phyloP scores from a whole-genome alignment of 2,329 filamentous ascomycete genomes.

The Dactylonectria estremocensis region DNA sequence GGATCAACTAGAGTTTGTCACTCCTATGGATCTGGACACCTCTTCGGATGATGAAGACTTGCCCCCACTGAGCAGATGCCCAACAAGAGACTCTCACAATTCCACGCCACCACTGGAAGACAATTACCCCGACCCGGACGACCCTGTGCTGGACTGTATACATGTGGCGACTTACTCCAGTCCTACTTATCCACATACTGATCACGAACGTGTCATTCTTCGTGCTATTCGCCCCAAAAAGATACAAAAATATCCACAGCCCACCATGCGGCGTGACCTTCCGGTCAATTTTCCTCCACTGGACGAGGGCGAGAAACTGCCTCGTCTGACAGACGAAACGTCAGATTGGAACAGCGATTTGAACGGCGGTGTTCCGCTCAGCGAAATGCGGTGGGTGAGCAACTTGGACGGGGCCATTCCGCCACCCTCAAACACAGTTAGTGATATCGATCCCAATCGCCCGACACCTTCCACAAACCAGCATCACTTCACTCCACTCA shows the following conservation, averaged over 20 bases:
- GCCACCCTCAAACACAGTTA: not conserved
- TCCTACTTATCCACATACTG: too few relatives aligned
- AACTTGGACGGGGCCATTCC: not conserved
- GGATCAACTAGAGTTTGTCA: not conserved
- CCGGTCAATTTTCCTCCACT: constrained; percentile 11
- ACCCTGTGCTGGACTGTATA: not conserved
- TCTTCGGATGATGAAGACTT: not conserved
- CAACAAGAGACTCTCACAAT: not conserved
- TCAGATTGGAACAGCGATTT: not conserved
- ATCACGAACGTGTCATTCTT: not conserved
- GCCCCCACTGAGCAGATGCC: constrained; percentile 2
- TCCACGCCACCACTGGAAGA: not conserved
- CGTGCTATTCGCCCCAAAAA: not conserved
- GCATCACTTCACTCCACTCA: not conserved
- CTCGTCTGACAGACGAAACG: not conserved
- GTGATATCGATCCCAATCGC: not conserved
- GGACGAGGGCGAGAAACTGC: not conserved
- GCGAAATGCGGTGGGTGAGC: not conserved
- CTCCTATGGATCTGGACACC: constrained; percentile 13
- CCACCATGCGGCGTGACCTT: not conserved
- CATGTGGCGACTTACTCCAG: not conserved
- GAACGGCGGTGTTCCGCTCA: not conserved
- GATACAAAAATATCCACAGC: not conserved
- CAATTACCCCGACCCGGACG: not conserved
- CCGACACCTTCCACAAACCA: not conserved